Percentiles rank a stretch among this genome's conserved stretches.
These are phyloP conservation scores for Fraxinus baroniana DNA, from an alignment of 305 asterid species.

Conservation along the genomic window DNA sequence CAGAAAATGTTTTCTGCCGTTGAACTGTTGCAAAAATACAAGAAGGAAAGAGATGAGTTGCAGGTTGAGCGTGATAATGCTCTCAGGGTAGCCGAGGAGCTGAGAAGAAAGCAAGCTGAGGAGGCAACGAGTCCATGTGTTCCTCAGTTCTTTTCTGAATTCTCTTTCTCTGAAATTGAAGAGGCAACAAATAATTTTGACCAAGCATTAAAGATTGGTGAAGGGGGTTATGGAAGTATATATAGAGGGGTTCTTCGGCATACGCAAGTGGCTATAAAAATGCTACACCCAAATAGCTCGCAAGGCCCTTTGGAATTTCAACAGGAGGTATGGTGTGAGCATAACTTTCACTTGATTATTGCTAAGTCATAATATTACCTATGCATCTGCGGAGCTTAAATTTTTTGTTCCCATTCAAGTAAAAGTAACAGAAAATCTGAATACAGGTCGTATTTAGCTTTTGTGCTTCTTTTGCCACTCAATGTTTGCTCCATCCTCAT, in stretches of 20 bases:
- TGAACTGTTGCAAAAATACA: conserved; percentile 70
- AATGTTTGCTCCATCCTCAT: background rate
- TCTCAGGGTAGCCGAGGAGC: conserved; percentile 62
- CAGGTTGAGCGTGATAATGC: conserved; percentile 65
- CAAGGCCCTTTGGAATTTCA: conserved; percentile 84
- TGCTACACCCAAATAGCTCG: conserved; percentile 64
- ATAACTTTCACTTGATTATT: background rate
- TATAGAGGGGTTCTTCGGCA: conserved; percentile 68
- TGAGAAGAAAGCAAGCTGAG: conserved; percentile 52
- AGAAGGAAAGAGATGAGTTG: conserved; percentile 71
- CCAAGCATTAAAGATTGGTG: conserved; percentile 65
- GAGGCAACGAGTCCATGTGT: conserved; percentile 49
- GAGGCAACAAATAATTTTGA: conserved; percentile 69
- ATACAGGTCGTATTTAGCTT: background rate
- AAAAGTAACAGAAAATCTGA: background rate
- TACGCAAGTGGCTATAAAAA: conserved; percentile 79
- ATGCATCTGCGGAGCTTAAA: background rate
- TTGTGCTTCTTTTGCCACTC: conserved; percentile 1
- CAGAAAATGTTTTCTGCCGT: conserved; percentile 73
- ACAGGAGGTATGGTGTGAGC: conserved; percentile 62
- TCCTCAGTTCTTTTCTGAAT: conserved; percentile 61
- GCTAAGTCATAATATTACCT: background rate
- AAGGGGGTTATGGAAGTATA: conserved; percentile 82
- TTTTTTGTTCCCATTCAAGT: background rate
- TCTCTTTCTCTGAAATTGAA: conserved; percentile 64